Evolutionary conservation across 2,329 filamentous ascomycete species (phyloP), one percentile per base, ranked within the genome.

Genomic region (Botryosphaeria dothidea): DNA sequence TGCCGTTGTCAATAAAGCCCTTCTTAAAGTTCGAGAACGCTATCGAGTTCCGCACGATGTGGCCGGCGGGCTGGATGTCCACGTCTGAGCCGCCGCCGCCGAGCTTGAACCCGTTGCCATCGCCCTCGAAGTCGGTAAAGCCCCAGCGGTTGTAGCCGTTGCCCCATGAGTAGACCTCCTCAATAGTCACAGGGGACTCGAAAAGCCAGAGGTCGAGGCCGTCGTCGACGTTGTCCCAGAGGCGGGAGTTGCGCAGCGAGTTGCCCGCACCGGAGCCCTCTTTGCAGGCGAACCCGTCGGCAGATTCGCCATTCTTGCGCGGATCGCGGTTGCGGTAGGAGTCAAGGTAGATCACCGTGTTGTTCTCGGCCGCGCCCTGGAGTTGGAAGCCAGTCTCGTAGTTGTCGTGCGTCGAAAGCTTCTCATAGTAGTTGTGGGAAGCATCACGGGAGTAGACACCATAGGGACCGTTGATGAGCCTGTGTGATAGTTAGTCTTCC

Each of bases 171-270:
- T 81, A 75, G 0, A 78, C 79, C 46, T 83, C 80, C 29, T 81
- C 73, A 43, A 83, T 74, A 0, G 80, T 82, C 11, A 83, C 68
- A 7, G 76, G 71, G 5, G 77, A 80, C 62, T 75, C 77, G 66
- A 83, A 83, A 71, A 67, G 69, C 70, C 71, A 82, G 0, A 83
- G 71, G 67, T 83, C 81, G 4, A 83, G 72, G 1, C 82, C 82
- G 61, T 84, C 82, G 43, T 84, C 82, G 6, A 83, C 82, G 34
- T 84, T 84, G 62, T 84, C 77, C 80, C 81, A 84, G 0, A 84
- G 74, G 19, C 82, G 77, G 0, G 81, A 79, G 5, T 80, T 80
- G 29, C 78, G 77, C 6, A 84, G 68, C 1, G 80, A 67, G 58
- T 84, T 84, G 8, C 82, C 82, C 21, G 76, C 75, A 3, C 82